Conservation (phyloP, 2,329 filamentous ascomycete genomes). For the Alternaria arborescens region DNA sequence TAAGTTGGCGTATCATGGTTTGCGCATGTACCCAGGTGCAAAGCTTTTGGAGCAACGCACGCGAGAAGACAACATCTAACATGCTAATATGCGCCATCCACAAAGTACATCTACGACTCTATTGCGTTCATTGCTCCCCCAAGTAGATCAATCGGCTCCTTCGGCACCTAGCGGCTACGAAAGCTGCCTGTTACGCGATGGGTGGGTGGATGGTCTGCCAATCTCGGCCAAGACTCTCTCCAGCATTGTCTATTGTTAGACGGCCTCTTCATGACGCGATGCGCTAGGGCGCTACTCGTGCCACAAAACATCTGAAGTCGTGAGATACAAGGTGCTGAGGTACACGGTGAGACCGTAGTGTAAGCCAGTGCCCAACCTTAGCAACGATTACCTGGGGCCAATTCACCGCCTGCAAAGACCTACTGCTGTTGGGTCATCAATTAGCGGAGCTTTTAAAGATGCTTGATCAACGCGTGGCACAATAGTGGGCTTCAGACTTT, state of each 20-base stretch:
- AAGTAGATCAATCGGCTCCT: background rate
- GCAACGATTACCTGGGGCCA: background rate
- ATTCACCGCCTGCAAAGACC: background rate
- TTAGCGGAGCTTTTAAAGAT: constrained; percentile 18
- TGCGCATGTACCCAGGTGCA: background rate
- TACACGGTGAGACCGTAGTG: background rate
- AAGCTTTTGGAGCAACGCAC: background rate
- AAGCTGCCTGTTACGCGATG: background rate
- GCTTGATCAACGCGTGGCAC: background rate
- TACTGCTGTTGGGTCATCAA: background rate
- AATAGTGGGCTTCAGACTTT: constrained; percentile 42
- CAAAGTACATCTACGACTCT: background rate
- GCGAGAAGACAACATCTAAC: background rate
- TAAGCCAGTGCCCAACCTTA: constrained; percentile 3
- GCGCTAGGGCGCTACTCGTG: background rate
- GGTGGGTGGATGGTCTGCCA: background rate
- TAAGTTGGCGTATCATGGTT: background rate
- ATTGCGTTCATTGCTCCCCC: background rate
- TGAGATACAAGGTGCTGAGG: background rate
- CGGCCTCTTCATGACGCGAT: background rate
- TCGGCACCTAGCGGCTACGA: background rate
- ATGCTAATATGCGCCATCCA: background rate
- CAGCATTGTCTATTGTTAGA: constrained; percentile 1
- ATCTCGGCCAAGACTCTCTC: background rate
- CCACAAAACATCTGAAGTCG: background rate